Base-by-base conservation (phyloP, 108 stramenopile genomes). In the Ochromonas danica region DNA sequence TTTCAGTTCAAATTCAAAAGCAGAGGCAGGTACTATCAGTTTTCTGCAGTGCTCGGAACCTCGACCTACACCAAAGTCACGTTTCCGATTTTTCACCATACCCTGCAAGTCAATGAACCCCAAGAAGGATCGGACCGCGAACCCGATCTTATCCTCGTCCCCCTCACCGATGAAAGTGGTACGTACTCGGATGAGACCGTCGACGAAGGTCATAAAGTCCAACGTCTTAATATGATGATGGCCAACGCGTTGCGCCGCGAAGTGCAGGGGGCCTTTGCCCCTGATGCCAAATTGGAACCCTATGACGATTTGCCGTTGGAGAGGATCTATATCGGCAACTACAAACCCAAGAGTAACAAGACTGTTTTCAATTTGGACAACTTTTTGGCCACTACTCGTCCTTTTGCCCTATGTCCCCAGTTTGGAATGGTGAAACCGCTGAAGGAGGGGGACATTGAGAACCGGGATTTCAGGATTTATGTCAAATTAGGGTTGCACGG, bases 1-100 rank as follows among this genome's bases (percentile, higher is more conserved):
- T 57, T 57, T 57, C 51, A 57, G 51, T 57, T 57, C 51, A 57
- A 57, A 57, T 57, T 57, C 51, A 57, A 57, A 57, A 57, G 51
- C 51, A 57, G 51, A 57, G 51, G 51, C 51, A 57, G 51, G 51
- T 57, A 57, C 51, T 57, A 57, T 57, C 51, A 57, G 51, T 57
- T 57, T 57, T 57, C 51, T 57, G 51, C 51, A 57, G 51, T 57
- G 51, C 51, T 57, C 51, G 51, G 51, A 57, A 57, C 51, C 51
- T 57, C 51, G 51, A 57, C 51, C 51, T 57, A 57, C 51, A 57
- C 51, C 51, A 57, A 57, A 57, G 51, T 57, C 51, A 57, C 51
- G 51, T 57, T 57, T 57, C 51, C 51, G 51, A 57, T 57, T 57
- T 57, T 57, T 57, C 51, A 57, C 51, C 51, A 57, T 57, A 57